These are phyloP conservation scores for Mimosa pudica DNA, from an alignment of 306 rosid genomes.

Conservation along the genomic window DNA sequence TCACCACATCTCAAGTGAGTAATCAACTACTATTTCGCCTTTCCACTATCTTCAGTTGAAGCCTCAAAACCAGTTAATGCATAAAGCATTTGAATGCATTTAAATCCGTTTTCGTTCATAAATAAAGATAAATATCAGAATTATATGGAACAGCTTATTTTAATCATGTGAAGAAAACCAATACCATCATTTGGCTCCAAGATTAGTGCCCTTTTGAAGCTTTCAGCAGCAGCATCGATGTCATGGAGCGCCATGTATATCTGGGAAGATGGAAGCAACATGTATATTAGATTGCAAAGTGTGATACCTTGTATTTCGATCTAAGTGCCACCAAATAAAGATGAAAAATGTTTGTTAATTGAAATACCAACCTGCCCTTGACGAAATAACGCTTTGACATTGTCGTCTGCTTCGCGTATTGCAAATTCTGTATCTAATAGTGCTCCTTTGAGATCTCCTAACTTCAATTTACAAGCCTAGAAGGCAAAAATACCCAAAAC, in stretches of 20 bases:
- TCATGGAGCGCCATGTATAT: slow-evolving; percentile 80
- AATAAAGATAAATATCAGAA: neutral
- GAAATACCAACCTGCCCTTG: slow-evolving; percentile 89
- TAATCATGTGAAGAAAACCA: slow-evolving; percentile 1
- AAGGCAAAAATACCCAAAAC: slow-evolving; percentile 16
- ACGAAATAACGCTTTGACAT: slow-evolving; percentile 93
- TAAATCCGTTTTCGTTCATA: neutral
- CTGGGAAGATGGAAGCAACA: slow-evolving; percentile 45
- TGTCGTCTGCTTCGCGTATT: slow-evolving; percentile 83
- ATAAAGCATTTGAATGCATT: slow-evolving; percentile 3
- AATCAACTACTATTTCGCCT: slow-evolving; percentile 14
- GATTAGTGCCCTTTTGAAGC: slow-evolving; percentile 71
- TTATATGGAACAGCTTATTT: neutral
- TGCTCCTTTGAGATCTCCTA: slow-evolving; percentile 92
- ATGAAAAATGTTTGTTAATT: slow-evolving; percentile 4
- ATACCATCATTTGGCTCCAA: slow-evolving; percentile 91
- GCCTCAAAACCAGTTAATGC: slow-evolving; percentile 3
- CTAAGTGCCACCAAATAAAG: neutral
- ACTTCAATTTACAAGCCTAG: slow-evolving; percentile 90
- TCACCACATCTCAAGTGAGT: slow-evolving; percentile 27
- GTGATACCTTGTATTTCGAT: neutral
- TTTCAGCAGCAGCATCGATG: slow-evolving; percentile 86
- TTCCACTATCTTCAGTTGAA: neutral
- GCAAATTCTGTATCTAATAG: slow-evolving; percentile 91
- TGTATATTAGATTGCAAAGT: slow-evolving; percentile 30